Base-by-base conservation (phyloP, 768 basidiomycete genomes). In the Amanita molliuscula region DNA sequence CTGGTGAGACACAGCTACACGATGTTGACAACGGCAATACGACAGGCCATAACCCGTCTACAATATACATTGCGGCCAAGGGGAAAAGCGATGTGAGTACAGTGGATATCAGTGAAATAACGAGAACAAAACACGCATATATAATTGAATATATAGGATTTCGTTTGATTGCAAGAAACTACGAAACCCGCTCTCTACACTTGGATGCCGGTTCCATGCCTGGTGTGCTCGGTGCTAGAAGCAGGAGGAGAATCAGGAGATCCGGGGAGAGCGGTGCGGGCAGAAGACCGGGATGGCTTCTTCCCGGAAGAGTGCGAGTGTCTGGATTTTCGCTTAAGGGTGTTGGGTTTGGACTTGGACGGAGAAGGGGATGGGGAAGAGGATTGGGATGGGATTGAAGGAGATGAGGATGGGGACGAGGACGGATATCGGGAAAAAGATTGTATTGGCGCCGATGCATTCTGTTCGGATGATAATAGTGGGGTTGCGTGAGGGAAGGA, bases 311-410 rank as follows among this genome's bases (percentile, higher is more conserved):
- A 37, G 13, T 23, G 20, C 6, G 48, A 37, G 20, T 41, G 26
- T 41, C 26, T 48, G 10, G 48, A 41, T 40, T 33, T 48, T 23
- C 48, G 48, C 41, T 48, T 48, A 10, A 41, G 37, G 5, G 48
- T 40, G 16, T 38, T 41, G 48, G 48, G 38, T 41, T 41, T 48
- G 18, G 26, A 33, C 2, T 46, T 47, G 15, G 56, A 56, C 21
- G 53, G 33, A 46, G 54, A 54, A 29, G 53, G 13, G n/a, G 50
- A 46, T 34, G 52, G 46, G 18, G 50, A 31, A 15, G 49, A 37
- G 6, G 52, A 48, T 10, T 41, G 26, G 10, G 46, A 38, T 11
- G 48, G 25, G 23, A 55, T 34, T 9, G 57, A 25, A 15, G 45
- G 11, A 6, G 18, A 34, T 10, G 53, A 16, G 33, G 56, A 35